These are phyloP conservation scores for Chaetomium olivaceum DNA, from an alignment of 2,329 filamentous ascomycete genomes.

Conservation along the genomic window DNA sequence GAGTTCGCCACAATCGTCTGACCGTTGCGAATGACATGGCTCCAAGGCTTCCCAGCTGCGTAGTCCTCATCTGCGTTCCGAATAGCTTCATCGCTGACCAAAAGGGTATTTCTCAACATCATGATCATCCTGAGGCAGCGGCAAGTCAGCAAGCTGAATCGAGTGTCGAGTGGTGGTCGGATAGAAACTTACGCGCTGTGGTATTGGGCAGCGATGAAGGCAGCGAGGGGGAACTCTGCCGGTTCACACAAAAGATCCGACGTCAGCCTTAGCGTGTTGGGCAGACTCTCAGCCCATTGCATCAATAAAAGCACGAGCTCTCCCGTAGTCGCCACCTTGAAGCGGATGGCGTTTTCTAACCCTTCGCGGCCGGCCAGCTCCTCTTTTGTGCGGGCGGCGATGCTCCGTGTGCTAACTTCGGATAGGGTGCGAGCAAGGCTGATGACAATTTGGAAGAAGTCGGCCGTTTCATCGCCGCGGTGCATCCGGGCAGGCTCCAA, in stretches of 20 bases:
- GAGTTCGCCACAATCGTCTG: slow-evolving; percentile 11
- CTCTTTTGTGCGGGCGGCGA: slow-evolving; percentile 9
- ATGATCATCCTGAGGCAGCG: slow-evolving; percentile 4
- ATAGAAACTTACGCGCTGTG: slow-evolving; percentile 6
- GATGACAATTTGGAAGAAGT: slow-evolving; percentile 13
- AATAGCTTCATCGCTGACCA: slow-evolving; percentile 5
- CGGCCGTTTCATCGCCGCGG: not conserved
- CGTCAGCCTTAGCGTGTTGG: not conserved
- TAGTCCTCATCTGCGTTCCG: slow-evolving; percentile 4
- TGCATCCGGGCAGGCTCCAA: not conserved
- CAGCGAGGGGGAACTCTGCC: slow-evolving; percentile 2
- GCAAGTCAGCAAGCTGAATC: not conserved
- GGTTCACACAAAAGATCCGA: slow-evolving; percentile 10
- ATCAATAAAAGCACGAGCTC: slow-evolving; percentile 10
- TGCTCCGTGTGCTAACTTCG: slow-evolving; percentile 9
- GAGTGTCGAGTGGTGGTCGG: not conserved
- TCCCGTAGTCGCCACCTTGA: slow-evolving; percentile 8
- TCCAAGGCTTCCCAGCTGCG: slow-evolving; percentile 1
- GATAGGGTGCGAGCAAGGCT: slow-evolving; percentile 6
- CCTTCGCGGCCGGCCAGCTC: slow-evolving; percentile 7
- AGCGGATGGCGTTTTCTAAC: slow-evolving; percentile 5
- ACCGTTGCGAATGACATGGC: slow-evolving; percentile 4
- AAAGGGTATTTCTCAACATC: slow-evolving; percentile 3
- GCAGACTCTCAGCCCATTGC: slow-evolving; percentile 7
- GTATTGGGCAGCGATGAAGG: slow-evolving; percentile 3